A percentile compares a stretch with the other conserved stretches of the same genome.
phyloP scores from a whole-genome alignment of 306 rosid genomes.

The Quercus agrifolia region DNA sequence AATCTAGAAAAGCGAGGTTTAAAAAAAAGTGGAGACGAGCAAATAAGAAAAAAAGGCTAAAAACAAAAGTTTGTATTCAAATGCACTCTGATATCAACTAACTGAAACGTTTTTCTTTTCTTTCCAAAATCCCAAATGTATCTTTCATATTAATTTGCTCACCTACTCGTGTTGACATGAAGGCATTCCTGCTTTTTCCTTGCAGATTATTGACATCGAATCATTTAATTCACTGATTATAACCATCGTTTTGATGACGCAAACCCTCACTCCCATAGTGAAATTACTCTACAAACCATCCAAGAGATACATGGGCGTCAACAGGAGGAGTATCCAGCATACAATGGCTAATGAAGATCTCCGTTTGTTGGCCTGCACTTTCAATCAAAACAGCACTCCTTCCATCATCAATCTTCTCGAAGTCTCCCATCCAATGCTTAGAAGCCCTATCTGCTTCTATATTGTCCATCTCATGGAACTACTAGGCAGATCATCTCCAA shows the following conservation, averaged over 20 bases:
- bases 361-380: constrained; percentile 44
- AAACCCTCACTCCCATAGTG: constrained; percentile 30
- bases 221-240: constrained; percentile 33
- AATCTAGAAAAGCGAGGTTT: too few species aligned
- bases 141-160: not conserved
- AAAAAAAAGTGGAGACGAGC: too few species aligned
- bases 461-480: constrained; percentile 50
- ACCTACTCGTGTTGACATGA: not conserved
- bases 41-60: too few species aligned
- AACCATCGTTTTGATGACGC: constrained; percentile 37
- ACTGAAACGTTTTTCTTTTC: too few species aligned
- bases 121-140: too few species aligned
- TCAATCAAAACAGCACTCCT: constrained; percentile 36
- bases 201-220: constrained; percentile 47
- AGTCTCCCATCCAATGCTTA: constrained; percentile 38
- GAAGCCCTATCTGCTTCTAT: constrained; percentile 43
- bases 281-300: constrained; percentile 55
- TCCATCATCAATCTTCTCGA: constrained; percentile 52
- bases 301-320: constrained; percentile 29
- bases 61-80: too few species aligned
- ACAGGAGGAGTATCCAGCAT: constrained; percentile 43
- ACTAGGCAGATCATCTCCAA: constrained; percentile 39
- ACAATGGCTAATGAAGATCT: constrained; percentile 20
- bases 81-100: too few species aligned
- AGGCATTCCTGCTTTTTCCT: not conserved